Evolutionary conservation across 2,329 filamentous ascomycete genomes (phyloP), one percentile per base, ranked within the genome.

Genomic region (Aquanectria penicillioides): DNA sequence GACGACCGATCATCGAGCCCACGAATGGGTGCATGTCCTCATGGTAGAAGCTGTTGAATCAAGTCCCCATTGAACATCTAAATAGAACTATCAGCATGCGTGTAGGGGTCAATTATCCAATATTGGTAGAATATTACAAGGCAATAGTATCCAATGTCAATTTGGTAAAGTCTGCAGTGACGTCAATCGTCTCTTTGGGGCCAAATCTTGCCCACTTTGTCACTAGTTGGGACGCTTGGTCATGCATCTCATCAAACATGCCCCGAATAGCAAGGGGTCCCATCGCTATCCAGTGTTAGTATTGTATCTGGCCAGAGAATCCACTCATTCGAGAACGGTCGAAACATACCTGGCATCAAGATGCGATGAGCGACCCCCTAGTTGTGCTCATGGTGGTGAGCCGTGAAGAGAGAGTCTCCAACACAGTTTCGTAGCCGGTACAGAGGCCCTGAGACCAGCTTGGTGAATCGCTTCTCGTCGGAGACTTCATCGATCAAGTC

Each of bases 71-170:
- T 10, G 80, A 73, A 65, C 85, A 62, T 33, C 54, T 57, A 9
- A n/a, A 23, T 13, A 36, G 15, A 26, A 20, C 17, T 34, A 17
- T 44, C 20, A 34, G 33, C 26, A 25, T 55, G 34, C 36, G 34
- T 40, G 10, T 13, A 44, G 31, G 25, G 36, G 4, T 15, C 13
- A 9, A 33, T 20, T 12, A 29, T 12, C 6, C 12, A 18, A 20
- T 13, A 37, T 2, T 26, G 40, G 4, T 4, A 9, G 23, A 11
- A 25, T n/a, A 28, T 23, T 57, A 86, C 9, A 90, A 78, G 2
- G 84, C 86, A 26, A 90, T 82, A 0, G 86, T 86, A 67, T 90
- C 87, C 4, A 89, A 76, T 0, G 86, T 84, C 38, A 89, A 73
- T 8, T 86, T 80, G 0, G 87, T 89, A 59, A 89, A 88, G 67